Conservation (phyloP, 345 rosid species). For the Hibiscus trionum region DNA sequence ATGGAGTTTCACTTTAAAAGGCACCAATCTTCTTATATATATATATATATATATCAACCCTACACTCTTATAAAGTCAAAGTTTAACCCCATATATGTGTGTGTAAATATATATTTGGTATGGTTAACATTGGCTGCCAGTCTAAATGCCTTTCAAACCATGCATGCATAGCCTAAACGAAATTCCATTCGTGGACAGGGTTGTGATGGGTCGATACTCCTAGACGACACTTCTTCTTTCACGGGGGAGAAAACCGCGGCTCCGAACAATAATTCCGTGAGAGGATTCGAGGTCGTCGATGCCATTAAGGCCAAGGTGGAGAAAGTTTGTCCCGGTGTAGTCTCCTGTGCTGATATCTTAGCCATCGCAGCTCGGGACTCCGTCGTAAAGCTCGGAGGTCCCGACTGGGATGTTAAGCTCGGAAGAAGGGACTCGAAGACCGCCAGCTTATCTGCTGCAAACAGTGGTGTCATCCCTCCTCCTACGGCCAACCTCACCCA, state of each 20-base stretch:
- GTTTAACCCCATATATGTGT: too few relatives aligned
- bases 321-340: slow-evolving; percentile 43
- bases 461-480: slow-evolving; percentile 53
- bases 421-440: slow-evolving; percentile 73
- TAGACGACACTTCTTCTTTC: slow-evolving; percentile 48
- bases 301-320: slow-evolving; percentile 44
- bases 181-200: slow-evolving; percentile 29
- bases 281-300: slow-evolving; percentile 52
- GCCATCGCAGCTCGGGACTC: slow-evolving; percentile 63
- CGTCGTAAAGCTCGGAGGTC: slow-evolving; percentile 58
- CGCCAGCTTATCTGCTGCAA: slow-evolving; percentile 48
- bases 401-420: slow-evolving; percentile 58
- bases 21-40: neutral
- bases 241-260: slow-evolving; percentile 47
- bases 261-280: slow-evolving; percentile 42
- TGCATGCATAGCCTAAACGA: neutral
- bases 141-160: neutral
- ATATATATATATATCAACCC: neutral
- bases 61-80: neutral
- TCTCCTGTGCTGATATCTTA: slow-evolving; percentile 62
- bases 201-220: slow-evolving; percentile 58
- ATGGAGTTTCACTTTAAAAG: neutral
- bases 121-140: neutral
- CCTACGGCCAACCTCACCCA: slow-evolving; percentile 37
- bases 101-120: too few relatives aligned